Percentiles rank a stretch among this genome's conserved stretches.
These are phyloP conservation scores for Colletotrichum liriopes DNA, from an alignment of 2,329 filamentous ascomycete species.

Conservation along the genomic window DNA sequence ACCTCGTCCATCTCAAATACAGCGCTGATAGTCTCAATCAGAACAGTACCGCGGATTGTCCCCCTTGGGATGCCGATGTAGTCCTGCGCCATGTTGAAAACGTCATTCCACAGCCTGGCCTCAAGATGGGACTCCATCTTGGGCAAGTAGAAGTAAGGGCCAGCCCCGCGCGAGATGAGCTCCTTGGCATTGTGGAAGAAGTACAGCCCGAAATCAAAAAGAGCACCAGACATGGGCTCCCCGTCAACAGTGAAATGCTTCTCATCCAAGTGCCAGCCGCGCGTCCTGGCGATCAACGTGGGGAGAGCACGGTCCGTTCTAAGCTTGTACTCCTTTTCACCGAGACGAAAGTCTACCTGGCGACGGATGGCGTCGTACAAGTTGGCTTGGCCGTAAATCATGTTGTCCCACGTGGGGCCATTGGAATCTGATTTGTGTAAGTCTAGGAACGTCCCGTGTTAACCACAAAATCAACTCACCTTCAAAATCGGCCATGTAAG, in stretches of 20 bases:
- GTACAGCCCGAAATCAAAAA: slow-evolving; percentile 94
- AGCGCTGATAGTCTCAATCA: slow-evolving; percentile 93
- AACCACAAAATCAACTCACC: not conserved
- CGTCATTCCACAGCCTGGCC: slow-evolving; percentile 92
- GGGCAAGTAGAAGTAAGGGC: slow-evolving; percentile 92
- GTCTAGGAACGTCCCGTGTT: not conserved
- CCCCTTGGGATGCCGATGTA: slow-evolving; percentile 85
- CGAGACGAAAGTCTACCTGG: slow-evolving; percentile 91
- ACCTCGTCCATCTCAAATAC: slow-evolving; percentile 94
- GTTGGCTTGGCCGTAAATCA: slow-evolving; percentile 94
- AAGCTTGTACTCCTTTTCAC: slow-evolving; percentile 91
- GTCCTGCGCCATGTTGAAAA: slow-evolving; percentile 90
- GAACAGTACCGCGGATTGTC: slow-evolving; percentile 87
- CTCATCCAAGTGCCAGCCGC: slow-evolving; percentile 94
- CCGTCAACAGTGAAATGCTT: slow-evolving; percentile 93
- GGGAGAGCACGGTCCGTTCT: slow-evolving; percentile 84
- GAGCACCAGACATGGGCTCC: slow-evolving; percentile 85
- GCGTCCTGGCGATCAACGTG: slow-evolving; percentile 87
- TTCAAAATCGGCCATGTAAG: slow-evolving; percentile 95
- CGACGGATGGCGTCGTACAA: slow-evolving; percentile 89
- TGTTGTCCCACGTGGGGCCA: slow-evolving; percentile 94
- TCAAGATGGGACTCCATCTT: slow-evolving; percentile 95
- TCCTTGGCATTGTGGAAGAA: slow-evolving; percentile 95
- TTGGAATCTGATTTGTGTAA: slow-evolving; percentile 72
- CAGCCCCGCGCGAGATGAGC: slow-evolving; percentile 81